Base-by-base conservation (phyloP, 1,284 basidiomycete species). In the Nidula niveotomentosa region DNA sequence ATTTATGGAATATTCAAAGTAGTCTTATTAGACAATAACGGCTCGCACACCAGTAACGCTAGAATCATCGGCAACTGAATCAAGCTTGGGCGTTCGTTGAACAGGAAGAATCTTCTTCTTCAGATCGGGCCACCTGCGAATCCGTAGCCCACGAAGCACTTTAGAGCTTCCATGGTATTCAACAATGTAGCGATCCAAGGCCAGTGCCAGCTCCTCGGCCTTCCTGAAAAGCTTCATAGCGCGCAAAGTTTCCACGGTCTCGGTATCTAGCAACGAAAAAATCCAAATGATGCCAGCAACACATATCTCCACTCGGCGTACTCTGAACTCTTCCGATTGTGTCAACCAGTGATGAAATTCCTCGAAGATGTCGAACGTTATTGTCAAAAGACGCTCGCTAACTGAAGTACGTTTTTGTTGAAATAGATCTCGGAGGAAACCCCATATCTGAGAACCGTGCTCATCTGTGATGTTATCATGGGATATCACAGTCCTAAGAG, bases 381-480 rank as follows among this genome's bases (percentile, higher is more conserved):
- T 30, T 3, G 36, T 34, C 13, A 54, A 35, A n/a, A 57, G 49
- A 2, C 36, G 37, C 6, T 48, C 17, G 17, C 44, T 18, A 8
- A 54, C 13, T 8, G 23, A n/a, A 7, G 4, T 30, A 30, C 39
- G 49, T 12, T 52, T n/a, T 39, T 48, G 45, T 6, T 15, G 33
- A 37, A 53, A 54, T 18, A 54, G 33, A 30, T 57, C 55, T 10
- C 48, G 45, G 15, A 56, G 55, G 33, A 56, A 51, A 18, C 43
- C 45, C 49, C 52, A 57, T 34, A 57, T 57, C 37, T 57, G 52
- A 13, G 53, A 54, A 5, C 39, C 56, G 18, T 54, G 52, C 36
- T 57, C 23, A 13, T 44, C 36, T 3, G 12, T 52, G 13, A 54
- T 57, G 12, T 46, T 36, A n/a, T 54, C 23, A 15, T 49, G 36